These are phyloP conservation scores for Ilex aquifolium DNA, from an alignment of 257 asterid species.

Conservation along the genomic window DNA sequence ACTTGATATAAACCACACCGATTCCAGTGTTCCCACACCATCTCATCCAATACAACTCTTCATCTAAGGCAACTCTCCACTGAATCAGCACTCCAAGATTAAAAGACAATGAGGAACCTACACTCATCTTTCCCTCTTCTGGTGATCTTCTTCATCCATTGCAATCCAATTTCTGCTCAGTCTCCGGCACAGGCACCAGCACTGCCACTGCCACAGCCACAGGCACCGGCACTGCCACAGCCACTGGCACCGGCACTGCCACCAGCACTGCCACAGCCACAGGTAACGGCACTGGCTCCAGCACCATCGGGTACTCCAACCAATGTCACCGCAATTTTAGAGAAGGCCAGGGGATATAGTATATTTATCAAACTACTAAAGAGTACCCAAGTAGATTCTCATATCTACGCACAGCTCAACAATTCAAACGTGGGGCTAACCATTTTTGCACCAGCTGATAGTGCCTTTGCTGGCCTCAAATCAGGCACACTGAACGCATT, in stretches of 20 bases:
- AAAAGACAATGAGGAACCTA: not conserved
- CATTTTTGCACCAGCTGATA: not conserved
- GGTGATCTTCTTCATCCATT: not conserved
- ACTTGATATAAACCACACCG: too few relatives aligned
- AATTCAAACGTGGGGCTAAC: not conserved
- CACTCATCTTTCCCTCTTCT: not conserved
- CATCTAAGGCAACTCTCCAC: not conserved
- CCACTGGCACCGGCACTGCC: too few relatives aligned
- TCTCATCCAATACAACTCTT: not conserved
- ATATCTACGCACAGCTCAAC: not conserved
- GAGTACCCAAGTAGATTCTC: not conserved
- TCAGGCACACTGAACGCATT: not conserved
- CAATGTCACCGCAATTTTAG: not conserved
- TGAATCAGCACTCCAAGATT: not conserved
- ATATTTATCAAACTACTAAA: not conserved
- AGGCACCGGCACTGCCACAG: too few relatives aligned
- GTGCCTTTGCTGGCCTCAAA: not conserved
- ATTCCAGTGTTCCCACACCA: too few relatives aligned
- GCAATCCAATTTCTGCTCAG: not conserved
- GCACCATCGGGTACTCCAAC: not conserved
- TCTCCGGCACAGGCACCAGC: not conserved
- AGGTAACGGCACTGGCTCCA: too few relatives aligned
- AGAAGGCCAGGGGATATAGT: not conserved
- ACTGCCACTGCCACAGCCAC: too few relatives aligned
- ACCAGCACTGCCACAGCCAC: too few relatives aligned